Conservation (phyloP, 176 grass and related monocot genomes). For the Pontederia crassipes region DNA sequence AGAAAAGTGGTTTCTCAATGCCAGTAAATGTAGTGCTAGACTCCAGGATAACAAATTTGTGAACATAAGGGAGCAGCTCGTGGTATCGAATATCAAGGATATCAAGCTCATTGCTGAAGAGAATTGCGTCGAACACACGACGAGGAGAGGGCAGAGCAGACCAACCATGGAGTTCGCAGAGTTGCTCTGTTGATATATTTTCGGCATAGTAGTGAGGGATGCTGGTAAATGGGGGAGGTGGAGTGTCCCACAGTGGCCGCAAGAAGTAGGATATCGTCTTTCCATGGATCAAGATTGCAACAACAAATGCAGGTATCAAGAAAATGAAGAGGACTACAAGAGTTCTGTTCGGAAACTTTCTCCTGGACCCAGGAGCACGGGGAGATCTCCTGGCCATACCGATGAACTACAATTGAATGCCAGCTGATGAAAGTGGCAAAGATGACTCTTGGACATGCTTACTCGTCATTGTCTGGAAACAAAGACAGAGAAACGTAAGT, state of each 20-base stretch:
- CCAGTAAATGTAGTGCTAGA: constrained; percentile 84
- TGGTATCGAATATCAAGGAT: constrained; percentile 71
- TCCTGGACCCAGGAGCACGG: constrained; percentile 3
- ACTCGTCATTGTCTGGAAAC: too few species aligned
- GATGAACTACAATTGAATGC: background rate
- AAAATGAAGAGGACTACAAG: constrained; percentile 33
- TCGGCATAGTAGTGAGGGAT: constrained; percentile 81
- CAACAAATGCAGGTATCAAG: constrained; percentile 27
- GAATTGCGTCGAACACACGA: constrained; percentile 63
- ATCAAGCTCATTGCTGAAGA: constrained; percentile 90
- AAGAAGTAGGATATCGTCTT: constrained; percentile 55
- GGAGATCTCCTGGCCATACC: constrained; percentile 34
- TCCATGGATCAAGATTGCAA: constrained; percentile 11
- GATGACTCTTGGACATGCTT: too few species aligned
- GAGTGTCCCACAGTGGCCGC: constrained; percentile 73
- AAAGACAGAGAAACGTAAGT: too few species aligned
- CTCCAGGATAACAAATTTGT: constrained; percentile 80
- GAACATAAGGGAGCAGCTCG: constrained; percentile 63
- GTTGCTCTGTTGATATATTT: constrained; percentile 39
- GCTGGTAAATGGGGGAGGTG: constrained; percentile 59
- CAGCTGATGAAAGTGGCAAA: too few species aligned
- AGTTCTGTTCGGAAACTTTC: constrained; percentile 21
- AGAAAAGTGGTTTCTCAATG: constrained; percentile 47
- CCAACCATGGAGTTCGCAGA: constrained; percentile 81
- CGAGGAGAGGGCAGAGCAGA: constrained; percentile 47